A percentile compares a stretch with the other conserved stretches of the same genome.
Evolutionary conservation across 2,329 filamentous ascomycete species (phyloP).

Genomic region (Venturiaceae sp.): DNA sequence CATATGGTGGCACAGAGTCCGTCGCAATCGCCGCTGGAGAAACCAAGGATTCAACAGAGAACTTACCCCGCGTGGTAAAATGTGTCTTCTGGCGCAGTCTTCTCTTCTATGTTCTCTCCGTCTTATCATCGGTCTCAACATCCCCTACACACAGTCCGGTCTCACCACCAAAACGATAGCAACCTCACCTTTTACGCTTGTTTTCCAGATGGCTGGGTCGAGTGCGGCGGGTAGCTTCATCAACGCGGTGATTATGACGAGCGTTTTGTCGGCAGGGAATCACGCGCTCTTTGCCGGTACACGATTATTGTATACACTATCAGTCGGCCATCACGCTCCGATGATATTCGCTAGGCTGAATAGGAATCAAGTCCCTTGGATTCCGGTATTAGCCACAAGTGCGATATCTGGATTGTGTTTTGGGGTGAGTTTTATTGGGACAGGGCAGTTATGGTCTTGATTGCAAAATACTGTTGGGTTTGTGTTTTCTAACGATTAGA

Average conservation of each 20-base stretch:
- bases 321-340: conserved; percentile 47
- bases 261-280: conserved; percentile 84
- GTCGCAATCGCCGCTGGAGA: conserved; percentile 70
- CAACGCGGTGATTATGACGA: conserved; percentile 89
- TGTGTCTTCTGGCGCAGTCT: conserved; percentile 89
- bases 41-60: conserved; percentile 66
- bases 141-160: conserved; percentile 58
- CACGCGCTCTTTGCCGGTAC: conserved; percentile 49
- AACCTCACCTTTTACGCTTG: conserved; percentile 87
- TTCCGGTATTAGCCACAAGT: conserved; percentile 45
- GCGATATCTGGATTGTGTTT: conserved; percentile 50
- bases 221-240: conserved; percentile 73
- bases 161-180: conserved; percentile 50
- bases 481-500: background rate
- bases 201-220: conserved; percentile 77
- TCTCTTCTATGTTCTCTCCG: conserved; percentile 71
- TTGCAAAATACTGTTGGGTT: conserved; percentile 54
- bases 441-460: conserved; percentile 57
- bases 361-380: conserved; percentile 41
- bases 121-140: conserved; percentile 74
- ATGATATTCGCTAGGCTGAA: conserved; percentile 41
- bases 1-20: conserved; percentile 66
- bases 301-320: conserved; percentile 47
- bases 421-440: conserved; percentile 55
- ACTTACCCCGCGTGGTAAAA: conserved; percentile 77